These are phyloP conservation scores for Yamadazyma sp. DNA, from an alignment of 805 yeast genomes.

Conservation along the genomic window DNA sequence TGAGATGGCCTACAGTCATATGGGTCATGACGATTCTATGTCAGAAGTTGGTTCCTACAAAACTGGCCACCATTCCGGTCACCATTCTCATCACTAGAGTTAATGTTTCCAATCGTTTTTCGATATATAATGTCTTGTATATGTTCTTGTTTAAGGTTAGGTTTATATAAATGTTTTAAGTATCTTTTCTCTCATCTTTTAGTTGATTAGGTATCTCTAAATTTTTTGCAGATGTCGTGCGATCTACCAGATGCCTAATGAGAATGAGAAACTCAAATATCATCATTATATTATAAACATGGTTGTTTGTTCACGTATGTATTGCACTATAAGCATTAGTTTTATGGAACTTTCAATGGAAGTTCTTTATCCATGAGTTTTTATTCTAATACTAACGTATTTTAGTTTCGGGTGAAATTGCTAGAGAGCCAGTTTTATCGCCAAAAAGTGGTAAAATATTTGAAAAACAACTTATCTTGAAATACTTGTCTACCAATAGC, in stretches of 20 bases:
- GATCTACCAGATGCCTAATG: too few species aligned
- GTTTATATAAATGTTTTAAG: slow-evolving; percentile 4
- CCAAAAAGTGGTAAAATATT: slow-evolving; percentile 67
- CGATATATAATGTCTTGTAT: not conserved
- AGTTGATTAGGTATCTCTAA: too few species aligned
- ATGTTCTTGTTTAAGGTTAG: slow-evolving; percentile 1
- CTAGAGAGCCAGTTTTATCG: slow-evolving; percentile 73
- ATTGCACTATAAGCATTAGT: not conserved
- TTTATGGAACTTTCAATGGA: not conserved
- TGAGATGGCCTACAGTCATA: slow-evolving; percentile 25
- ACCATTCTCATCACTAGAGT: slow-evolving; percentile 1
- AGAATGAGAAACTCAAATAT: too few species aligned
- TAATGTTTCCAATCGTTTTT: not conserved
- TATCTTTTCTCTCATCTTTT: not conserved
- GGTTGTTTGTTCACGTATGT: slow-evolving; percentile 21
- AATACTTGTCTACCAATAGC: slow-evolving; percentile 61
- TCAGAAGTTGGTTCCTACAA: slow-evolving; percentile 9
- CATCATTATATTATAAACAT: not conserved
- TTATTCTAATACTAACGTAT: slow-evolving; percentile 13
- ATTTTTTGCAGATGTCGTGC: too few species aligned
- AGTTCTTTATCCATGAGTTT: not conserved
- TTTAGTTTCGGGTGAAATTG: slow-evolving; percentile 66
- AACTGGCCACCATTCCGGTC: slow-evolving; percentile 1
- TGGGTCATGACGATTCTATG: slow-evolving; percentile 8
- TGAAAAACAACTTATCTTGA: slow-evolving; percentile 57